phyloP scores from a whole-genome alignment of 1,284 basidiomycete genomes.

The Phylloboletellus chloephorus region DNA sequence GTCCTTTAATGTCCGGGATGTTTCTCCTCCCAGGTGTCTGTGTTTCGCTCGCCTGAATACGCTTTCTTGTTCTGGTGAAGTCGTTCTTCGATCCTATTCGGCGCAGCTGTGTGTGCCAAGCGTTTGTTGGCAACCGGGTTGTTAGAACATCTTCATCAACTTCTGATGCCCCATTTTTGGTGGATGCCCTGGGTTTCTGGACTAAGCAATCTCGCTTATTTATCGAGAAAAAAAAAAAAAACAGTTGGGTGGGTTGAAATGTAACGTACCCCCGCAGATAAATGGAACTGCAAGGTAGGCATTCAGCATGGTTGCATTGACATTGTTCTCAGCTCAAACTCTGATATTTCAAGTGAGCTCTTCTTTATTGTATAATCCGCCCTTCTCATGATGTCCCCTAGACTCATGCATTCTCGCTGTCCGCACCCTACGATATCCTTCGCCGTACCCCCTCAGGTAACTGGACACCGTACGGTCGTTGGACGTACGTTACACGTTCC shows the following conservation, averaged over 20 bases:
- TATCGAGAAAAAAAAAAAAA: too few species aligned
- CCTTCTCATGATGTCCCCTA: slow-evolving; percentile 8
- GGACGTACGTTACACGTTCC: slow-evolving; percentile 41
- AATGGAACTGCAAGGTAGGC: neutral
- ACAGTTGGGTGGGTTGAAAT: neutral
- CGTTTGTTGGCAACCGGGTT: neutral
- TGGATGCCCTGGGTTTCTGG: neutral
- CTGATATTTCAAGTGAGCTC: slow-evolving; percentile 4
- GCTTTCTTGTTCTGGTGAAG: neutral
- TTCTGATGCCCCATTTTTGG: neutral
- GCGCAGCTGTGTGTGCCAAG: neutral
- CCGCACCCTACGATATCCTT: slow-evolving; percentile 2
- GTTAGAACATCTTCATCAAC: neutral
- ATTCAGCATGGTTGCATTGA: slow-evolving; percentile 9
- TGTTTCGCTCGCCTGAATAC: neutral
- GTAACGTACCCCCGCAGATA: slow-evolving; percentile 1
- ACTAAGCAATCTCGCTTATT: neutral
- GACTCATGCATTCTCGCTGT: slow-evolving; percentile 8
- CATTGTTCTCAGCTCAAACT: neutral
- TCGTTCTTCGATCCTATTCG: neutral
- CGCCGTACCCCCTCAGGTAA: slow-evolving; percentile 44
- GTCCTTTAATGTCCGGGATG: slow-evolving; percentile 6
- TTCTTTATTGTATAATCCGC: neutral
- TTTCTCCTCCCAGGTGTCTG: neutral
- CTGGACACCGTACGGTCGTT: slow-evolving; percentile 62